Conservation (phyloP, 495 filamentous ascomycete species). For the Hypoxylon fragiforme region DNA sequence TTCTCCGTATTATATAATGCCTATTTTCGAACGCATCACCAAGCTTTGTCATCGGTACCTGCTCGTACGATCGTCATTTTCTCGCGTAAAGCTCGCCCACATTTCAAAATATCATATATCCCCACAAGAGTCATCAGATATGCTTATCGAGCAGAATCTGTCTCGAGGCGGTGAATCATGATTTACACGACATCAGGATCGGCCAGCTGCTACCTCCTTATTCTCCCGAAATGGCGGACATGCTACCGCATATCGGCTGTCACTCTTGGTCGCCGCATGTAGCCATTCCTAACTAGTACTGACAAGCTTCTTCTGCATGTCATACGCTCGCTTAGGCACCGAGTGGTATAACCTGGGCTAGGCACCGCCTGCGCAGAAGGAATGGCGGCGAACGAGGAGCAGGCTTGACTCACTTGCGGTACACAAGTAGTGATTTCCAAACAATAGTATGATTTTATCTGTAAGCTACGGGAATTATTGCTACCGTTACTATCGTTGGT, state of each 20-base stretch:
- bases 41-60: conserved; percentile 11
- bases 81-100: conserved; percentile 1
- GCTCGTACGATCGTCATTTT: conserved; percentile 15
- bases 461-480: neutral
- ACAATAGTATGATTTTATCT: neutral
- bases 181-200: conserved; percentile 24
- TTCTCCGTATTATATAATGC: conserved; percentile 11
- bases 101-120: conserved; percentile 3
- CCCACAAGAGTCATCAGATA: neutral
- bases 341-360: conserved; percentile 4
- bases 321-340: conserved; percentile 17
- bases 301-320: conserved; percentile 2
- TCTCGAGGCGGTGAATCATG: conserved; percentile 27
- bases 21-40: conserved; percentile 15
- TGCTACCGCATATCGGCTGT: neutral
- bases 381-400: conserved; percentile 12
- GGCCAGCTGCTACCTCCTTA: conserved; percentile 3
- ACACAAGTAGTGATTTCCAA: conserved; percentile 2
- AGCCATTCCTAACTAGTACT: neutral
- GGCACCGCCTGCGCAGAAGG: conserved; percentile 5
- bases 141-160: conserved; percentile 2
- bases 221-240: conserved; percentile 9
- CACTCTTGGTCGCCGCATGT: neutral
- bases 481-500: neutral
- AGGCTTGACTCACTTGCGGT: neutral